A percentile compares a stretch with the other conserved stretches of the same genome.
phyloP scores from a whole-genome alignment of 2,329 filamentous ascomycete species.

The Aspergillus aculeatus region DNA sequence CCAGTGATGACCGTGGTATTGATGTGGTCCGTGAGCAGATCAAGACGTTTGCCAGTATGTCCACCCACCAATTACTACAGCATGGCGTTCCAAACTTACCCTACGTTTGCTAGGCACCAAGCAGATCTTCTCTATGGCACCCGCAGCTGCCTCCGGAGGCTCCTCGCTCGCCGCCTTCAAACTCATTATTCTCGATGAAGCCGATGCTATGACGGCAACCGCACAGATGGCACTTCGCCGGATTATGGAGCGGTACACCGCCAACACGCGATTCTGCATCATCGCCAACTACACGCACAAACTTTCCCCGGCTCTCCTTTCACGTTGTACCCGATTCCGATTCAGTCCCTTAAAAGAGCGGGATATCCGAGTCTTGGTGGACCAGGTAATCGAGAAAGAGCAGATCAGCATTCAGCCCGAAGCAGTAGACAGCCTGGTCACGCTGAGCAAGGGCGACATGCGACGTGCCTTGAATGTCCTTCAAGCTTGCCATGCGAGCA shows the following conservation, averaged over 20 bases:
- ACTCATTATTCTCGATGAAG: slow-evolving; percentile 95
- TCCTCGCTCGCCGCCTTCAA: slow-evolving; percentile 74
- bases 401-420: slow-evolving; percentile 76
- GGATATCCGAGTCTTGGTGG: slow-evolving; percentile 82
- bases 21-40: slow-evolving; percentile 98
- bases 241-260: slow-evolving; percentile 99
- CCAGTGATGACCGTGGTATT: slow-evolving; percentile 94
- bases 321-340: slow-evolving; percentile 88
- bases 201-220: slow-evolving; percentile 99
- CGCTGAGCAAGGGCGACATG: slow-evolving; percentile 93
- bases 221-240: slow-evolving; percentile 95
- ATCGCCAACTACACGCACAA: slow-evolving; percentile 99
- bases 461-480: slow-evolving; percentile 89
- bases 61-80: background rate
- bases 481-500: slow-evolving; percentile 93
- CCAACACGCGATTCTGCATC: slow-evolving; percentile 95
- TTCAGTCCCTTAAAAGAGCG: slow-evolving; percentile 89
- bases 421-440: slow-evolving; percentile 79
- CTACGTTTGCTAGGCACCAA: slow-evolving; percentile 61
- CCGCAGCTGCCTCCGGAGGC: slow-evolving; percentile 43
- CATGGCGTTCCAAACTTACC: background rate
- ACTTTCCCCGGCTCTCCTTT: slow-evolving; percentile 86
- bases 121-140: slow-evolving; percentile 80
- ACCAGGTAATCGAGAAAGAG: slow-evolving; percentile 87
- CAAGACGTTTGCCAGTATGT: slow-evolving; percentile 87